phyloP scores from a whole-genome alignment of 495 filamentous ascomycete species.

The Aspergillus carlsbadensis region DNA sequence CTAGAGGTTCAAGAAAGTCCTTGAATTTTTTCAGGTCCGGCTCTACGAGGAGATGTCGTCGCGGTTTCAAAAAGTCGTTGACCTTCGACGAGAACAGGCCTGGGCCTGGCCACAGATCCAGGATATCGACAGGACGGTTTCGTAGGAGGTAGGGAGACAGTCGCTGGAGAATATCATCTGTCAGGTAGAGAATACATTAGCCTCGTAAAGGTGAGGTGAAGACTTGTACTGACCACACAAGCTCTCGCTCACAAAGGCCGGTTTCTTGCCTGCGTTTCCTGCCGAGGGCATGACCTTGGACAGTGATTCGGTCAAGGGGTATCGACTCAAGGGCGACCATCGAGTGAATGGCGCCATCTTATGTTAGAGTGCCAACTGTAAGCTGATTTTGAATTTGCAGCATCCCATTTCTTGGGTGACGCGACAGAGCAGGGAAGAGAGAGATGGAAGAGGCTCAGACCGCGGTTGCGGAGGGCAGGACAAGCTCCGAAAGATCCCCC shows the following conservation, averaged over 20 bases:
- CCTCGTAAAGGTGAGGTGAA: not conserved
- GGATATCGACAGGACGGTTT: slow-evolving; percentile 69
- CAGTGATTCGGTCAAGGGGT: slow-evolving; percentile 23
- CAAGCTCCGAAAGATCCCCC: slow-evolving; percentile 3
- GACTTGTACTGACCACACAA: slow-evolving; percentile 57
- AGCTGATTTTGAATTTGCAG: not conserved
- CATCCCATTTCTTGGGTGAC: not conserved
- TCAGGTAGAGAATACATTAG: not conserved
- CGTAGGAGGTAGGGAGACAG: slow-evolving; percentile 58
- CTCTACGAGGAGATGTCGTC: slow-evolving; percentile 78
- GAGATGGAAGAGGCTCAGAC: not conserved
- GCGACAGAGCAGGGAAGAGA: not conserved
- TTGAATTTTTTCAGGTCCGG: slow-evolving; percentile 52
- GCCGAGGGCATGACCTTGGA: slow-evolving; percentile 6
- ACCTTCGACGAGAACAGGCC: slow-evolving; percentile 75
- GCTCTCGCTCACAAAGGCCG: slow-evolving; percentile 53
- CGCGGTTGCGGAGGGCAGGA: not conserved
- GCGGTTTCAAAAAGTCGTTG: slow-evolving; percentile 70
- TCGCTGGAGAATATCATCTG: slow-evolving; percentile 52
- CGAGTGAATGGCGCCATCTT: slow-evolving; percentile 10
- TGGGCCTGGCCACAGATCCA: slow-evolving; percentile 79
- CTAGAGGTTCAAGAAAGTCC: slow-evolving; percentile 59
- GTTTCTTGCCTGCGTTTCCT: slow-evolving; percentile 7
- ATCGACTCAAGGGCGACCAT: slow-evolving; percentile 12
- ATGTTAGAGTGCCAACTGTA: not conserved